Conservation (phyloP, 108 stramenopile species). For the Cyclotella choctawhatcheeana region DNA sequence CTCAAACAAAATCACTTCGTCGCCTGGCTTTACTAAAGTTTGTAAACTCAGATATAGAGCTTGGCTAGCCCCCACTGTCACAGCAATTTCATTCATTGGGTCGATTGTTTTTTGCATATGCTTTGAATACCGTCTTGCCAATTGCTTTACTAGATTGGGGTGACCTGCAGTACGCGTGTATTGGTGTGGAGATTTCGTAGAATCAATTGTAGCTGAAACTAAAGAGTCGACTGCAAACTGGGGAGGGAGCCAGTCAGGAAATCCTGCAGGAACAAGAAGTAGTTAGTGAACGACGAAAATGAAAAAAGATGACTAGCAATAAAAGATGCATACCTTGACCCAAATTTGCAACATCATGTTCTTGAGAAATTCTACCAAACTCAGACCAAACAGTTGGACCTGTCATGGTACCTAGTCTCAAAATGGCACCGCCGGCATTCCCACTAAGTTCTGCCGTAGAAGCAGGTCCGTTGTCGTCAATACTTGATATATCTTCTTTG, state of each 20-base stretch:
- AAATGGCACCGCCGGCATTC: conserved; percentile 63
- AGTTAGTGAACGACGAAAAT: background rate
- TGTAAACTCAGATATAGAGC: conserved; percentile 88
- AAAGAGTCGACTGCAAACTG: conserved; percentile 77
- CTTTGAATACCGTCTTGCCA: conserved; percentile 88
- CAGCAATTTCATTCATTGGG: conserved; percentile 87
- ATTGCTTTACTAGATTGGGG: conserved; percentile 84
- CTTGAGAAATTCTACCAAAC: conserved; percentile 77
- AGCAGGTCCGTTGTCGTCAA: background rate
- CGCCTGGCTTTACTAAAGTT: conserved; percentile 84
- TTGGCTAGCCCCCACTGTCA: conserved; percentile 95
- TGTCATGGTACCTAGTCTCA: conserved; percentile 59
- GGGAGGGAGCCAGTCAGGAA: conserved; percentile 88
- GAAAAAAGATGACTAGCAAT: too few species aligned
- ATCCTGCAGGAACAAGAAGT: too few species aligned
- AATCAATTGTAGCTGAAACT: conserved; percentile 71
- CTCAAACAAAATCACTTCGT: conserved; percentile 96
- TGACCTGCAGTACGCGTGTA: conserved; percentile 97
- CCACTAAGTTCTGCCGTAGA: background rate
- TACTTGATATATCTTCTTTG: too few species aligned
- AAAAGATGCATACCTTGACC: conserved; percentile 80
- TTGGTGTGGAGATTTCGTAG: conserved; percentile 80
- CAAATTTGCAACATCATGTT: conserved; percentile 74
- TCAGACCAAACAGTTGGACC: conserved; percentile 90
- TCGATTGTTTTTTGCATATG: conserved; percentile 85